These are phyloP conservation scores for Camillea tinctor DNA, from an alignment of 2,329 filamentous ascomycete species.

Conservation along the genomic window DNA sequence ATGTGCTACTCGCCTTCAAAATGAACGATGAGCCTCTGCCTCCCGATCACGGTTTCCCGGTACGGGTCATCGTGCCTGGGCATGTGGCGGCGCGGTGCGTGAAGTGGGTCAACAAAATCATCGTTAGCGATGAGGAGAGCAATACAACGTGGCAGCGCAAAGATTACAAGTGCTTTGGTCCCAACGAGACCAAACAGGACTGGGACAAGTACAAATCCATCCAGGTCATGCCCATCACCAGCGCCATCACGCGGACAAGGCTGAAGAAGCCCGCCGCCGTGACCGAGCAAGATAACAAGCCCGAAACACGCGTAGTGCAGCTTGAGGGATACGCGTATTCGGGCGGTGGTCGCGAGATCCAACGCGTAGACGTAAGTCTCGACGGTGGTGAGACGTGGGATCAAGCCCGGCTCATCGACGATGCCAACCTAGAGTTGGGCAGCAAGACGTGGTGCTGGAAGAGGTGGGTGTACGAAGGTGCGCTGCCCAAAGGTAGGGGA, in stretches of 20 bases:
- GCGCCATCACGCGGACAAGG: constrained; percentile 54
- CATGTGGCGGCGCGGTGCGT: constrained; percentile 66
- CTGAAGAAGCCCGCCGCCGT: constrained; percentile 15
- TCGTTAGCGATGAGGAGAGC: constrained; percentile 65
- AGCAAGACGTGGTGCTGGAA: constrained; percentile 63
- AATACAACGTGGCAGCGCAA: constrained; percentile 63
- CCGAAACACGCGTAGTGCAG: constrained; percentile 21
- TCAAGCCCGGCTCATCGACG: constrained; percentile 58
- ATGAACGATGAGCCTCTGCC: constrained; percentile 67
- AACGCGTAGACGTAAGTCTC: constrained; percentile 65
- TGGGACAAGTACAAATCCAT: constrained; percentile 64
- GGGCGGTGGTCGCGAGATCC: constrained; percentile 63
- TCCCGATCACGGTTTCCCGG: constrained; percentile 64
- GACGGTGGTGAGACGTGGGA: constrained; percentile 65
- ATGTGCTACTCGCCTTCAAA: constrained; percentile 64
- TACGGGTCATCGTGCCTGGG: constrained; percentile 62
- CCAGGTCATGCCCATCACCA: constrained; percentile 67
- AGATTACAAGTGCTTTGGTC: constrained; percentile 69
- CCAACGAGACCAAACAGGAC: constrained; percentile 58
- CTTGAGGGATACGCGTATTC: constrained; percentile 67
- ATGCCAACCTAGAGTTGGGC: constrained; percentile 37
- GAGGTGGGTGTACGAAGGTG: constrained; percentile 57
- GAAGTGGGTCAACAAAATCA: constrained; percentile 67
- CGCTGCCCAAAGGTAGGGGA: constrained; percentile 37
- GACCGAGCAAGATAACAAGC: background rate